Base-by-base conservation (phyloP, 768 basidiomycete species). In the Baorangia bicolor region DNA sequence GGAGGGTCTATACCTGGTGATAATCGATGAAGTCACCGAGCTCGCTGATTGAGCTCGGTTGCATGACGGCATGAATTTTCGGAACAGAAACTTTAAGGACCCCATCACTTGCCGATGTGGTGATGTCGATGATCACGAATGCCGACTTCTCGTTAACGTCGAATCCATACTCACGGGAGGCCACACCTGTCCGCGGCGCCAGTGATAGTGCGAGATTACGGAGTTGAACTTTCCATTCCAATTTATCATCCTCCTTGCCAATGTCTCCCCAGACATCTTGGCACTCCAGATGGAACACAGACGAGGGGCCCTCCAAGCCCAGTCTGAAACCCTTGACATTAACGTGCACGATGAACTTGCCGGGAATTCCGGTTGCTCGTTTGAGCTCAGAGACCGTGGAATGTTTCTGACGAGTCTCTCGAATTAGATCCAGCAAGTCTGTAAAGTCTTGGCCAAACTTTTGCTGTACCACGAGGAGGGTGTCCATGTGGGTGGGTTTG, bases 41-140 rank as follows among this genome's bases (percentile, higher is more conserved):
- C 67, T 96, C 91, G 21, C 88, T 88, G 48, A 98, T 87, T 0
- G 96, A 95, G 59, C 91, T 92, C 11, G 95, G 88, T 69, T 94
- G 94, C 88, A 97, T 87, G 33, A 96, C 90, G 1, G 95, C 94
- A 64, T 98, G 92, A 3, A 93, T 84, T 69, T 88, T 91, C 9
- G 81, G 83, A 23, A 95, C 72, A 1, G 75, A 70, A 30, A 94
- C 56, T 34, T 84, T 75, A 27, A 91, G 44, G n/a, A 51, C 27
- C 31, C 61, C 68, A 7, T 66, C 65, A 46, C 78, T 75, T 21
- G 60, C 64, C 6, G 69, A 62, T n/a, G 80, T 73, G 39, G 81
- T 79, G 64, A 91, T 78, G 64, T 96, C 90, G 42, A 97, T 77
- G 33, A 84, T 81, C 54, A 97, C 89, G 69, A 94, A 97, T 1